A percentile compares a stretch with the other conserved stretches of the same genome.
These are phyloP conservation scores for Saprolegnia parasitica DNA, from an alignment of 352 stramenopile genomes.

Conservation along the genomic window DNA sequence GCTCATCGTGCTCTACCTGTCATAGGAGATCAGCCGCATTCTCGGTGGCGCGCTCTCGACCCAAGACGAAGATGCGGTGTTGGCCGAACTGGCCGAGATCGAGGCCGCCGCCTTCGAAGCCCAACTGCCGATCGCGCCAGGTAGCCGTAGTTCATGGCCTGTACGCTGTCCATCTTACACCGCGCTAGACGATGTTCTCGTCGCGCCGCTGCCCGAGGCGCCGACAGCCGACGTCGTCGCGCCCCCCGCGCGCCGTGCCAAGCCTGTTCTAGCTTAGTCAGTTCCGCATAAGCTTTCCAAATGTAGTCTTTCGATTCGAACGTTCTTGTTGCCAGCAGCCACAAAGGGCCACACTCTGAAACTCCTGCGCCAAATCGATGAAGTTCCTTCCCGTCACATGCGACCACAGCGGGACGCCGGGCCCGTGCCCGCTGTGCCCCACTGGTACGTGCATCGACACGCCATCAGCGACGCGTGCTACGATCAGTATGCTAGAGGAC, in stretches of 20 bases:
- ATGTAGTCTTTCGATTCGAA: neutral
- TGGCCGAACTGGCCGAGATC: conserved; percentile 80
- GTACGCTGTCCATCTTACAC: neutral
- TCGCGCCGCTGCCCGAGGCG: neutral
- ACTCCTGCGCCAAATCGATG: neutral
- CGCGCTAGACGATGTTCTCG: neutral
- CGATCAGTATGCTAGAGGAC: neutral
- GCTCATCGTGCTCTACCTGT: conserved; percentile 12
- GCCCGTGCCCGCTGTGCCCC: neutral
- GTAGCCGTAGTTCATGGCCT: neutral
- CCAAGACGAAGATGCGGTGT: conserved; percentile 81
- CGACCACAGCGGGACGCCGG: neutral
- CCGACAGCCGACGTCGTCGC: no score
- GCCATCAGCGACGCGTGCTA: neutral
- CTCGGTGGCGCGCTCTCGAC: conserved; percentile 70
- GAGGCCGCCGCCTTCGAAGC: conserved; percentile 54
- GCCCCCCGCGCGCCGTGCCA: no score
- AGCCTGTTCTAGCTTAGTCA: no score
- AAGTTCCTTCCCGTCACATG: neutral
- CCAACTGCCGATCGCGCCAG: conserved; percentile 57
- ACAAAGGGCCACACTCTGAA: neutral
- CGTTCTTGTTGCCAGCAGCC: neutral
- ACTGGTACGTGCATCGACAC: neutral
- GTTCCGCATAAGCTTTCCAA: neutral
- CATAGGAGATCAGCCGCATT: conserved; percentile 80